Percentiles rank a stretch among this genome's conserved stretches.
Evolutionary conservation across 345 rosid species (phyloP).

Genomic region (Stellera chamaejasme): DNA sequence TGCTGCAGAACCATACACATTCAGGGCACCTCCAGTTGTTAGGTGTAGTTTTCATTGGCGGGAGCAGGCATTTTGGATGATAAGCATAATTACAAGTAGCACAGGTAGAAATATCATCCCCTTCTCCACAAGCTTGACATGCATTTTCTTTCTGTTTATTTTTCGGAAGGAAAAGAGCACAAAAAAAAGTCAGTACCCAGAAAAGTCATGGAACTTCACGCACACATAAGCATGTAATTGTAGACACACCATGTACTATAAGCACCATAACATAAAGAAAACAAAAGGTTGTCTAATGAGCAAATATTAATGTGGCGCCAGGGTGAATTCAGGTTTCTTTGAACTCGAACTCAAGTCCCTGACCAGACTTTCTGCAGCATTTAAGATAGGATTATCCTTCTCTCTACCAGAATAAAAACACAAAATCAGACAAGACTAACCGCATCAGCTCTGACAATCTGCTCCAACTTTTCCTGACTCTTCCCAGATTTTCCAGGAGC

Average conservation of each 20-base stretch:
- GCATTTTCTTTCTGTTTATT: slow-evolving; percentile 48
- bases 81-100: slow-evolving; percentile 80
- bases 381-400: too few relatives aligned
- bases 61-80: slow-evolving; percentile 80
- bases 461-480: slow-evolving; percentile 51
- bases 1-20: slow-evolving; percentile 46
- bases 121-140: slow-evolving; percentile 91
- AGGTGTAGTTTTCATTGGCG: slow-evolving; percentile 71
- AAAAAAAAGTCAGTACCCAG: not conserved
- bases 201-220: too few relatives aligned
- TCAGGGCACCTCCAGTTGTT: slow-evolving; percentile 96
- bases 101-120: slow-evolving; percentile 64
- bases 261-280: too few relatives aligned
- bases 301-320: too few relatives aligned
- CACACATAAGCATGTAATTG: too few relatives aligned
- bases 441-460: slow-evolving; percentile 70
- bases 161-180: not conserved
- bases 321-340: too few relatives aligned
- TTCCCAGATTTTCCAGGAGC: slow-evolving; percentile 38
- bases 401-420: not conserved
- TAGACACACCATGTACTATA: too few relatives aligned
- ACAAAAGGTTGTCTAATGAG: too few relatives aligned
- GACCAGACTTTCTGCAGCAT: too few relatives aligned
- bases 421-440: slow-evolving; percentile 32
- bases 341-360: too few relatives aligned